Conservation (phyloP, 2,329 filamentous ascomycete genomes). For the Trichoderma asperellum region DNA sequence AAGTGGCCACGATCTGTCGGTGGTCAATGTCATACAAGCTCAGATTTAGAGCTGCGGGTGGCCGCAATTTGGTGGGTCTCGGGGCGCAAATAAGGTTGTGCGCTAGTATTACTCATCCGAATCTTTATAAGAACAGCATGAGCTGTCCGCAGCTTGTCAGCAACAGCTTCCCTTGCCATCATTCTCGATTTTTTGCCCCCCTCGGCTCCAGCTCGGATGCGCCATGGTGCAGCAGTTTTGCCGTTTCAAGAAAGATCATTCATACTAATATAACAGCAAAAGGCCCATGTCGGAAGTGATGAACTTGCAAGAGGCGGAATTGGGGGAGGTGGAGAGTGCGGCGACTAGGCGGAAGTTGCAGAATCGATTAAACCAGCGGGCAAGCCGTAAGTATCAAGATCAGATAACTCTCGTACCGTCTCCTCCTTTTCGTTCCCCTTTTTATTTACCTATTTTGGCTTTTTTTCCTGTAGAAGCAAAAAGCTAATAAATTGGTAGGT, state of each 20-base stretch:
- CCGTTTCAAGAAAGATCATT: background rate
- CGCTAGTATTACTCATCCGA: background rate
- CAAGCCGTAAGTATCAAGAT: conserved; percentile 26
- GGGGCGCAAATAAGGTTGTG: background rate
- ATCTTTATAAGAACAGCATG: background rate
- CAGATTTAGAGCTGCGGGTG: background rate
- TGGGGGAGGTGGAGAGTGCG: background rate
- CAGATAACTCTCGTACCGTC: background rate
- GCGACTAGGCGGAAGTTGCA: conserved; percentile 27
- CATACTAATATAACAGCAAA: background rate
- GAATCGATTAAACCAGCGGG: conserved; percentile 29
- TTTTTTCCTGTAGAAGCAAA: background rate
- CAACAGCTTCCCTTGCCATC: background rate
- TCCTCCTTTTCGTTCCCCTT: background rate
- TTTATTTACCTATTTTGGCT: too few species aligned
- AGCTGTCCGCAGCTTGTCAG: background rate
- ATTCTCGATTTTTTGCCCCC: background rate
- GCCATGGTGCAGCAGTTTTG: background rate
- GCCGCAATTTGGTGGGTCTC: background rate
- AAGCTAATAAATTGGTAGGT: background rate
- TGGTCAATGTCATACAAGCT: background rate
- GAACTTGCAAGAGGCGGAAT: background rate
- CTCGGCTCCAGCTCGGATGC: background rate
- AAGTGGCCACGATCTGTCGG: background rate
- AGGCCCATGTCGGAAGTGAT: background rate